Conservation (phyloP, 2,329 filamentous ascomycete species). For the Cryphonectria naterciae region DNA sequence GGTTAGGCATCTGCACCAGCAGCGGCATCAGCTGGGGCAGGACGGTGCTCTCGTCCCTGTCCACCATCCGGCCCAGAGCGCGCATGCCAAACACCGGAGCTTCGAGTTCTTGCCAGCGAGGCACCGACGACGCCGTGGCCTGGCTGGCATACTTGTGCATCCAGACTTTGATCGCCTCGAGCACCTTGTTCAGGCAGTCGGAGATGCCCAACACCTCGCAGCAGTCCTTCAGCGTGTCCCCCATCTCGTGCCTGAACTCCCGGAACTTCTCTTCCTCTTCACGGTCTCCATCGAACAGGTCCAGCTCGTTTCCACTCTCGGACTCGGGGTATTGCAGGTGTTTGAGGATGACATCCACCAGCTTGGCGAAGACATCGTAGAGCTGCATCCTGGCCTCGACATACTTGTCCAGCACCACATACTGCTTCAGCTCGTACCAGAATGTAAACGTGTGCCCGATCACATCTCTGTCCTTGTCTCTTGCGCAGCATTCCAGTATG, state of each 20-base stretch:
- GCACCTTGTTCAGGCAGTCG: slow-evolving; percentile 88
- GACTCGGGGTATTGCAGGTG: slow-evolving; percentile 86
- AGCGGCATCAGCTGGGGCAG: slow-evolving; percentile 91
- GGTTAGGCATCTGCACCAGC: slow-evolving; percentile 89
- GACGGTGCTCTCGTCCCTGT: slow-evolving; percentile 83
- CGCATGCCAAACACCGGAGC: slow-evolving; percentile 94
- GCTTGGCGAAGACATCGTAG: slow-evolving; percentile 80
- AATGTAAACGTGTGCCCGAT: slow-evolving; percentile 95
- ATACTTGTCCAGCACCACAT: slow-evolving; percentile 88
- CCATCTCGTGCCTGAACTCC: slow-evolving; percentile 95
- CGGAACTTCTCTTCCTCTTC: slow-evolving; percentile 97
- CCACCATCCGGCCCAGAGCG: slow-evolving; percentile 95
- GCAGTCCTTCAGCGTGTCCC: slow-evolving; percentile 94
- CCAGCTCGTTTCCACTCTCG: slow-evolving; percentile 72
- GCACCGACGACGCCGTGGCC: slow-evolving; percentile 74
- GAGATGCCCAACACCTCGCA: slow-evolving; percentile 95
- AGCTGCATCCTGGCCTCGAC: slow-evolving; percentile 77
- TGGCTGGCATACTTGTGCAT: slow-evolving; percentile 79
- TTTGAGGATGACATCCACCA: slow-evolving; percentile 90
- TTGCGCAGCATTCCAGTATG: slow-evolving; percentile 86
- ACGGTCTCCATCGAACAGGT: slow-evolving; percentile 93
- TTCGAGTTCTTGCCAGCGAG: slow-evolving; percentile 95
- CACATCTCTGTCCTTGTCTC: slow-evolving; percentile 87
- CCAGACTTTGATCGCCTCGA: slow-evolving; percentile 85
- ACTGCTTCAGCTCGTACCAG: slow-evolving; percentile 99